Conservation (phyloP, 805 yeast species). For the Candida michaelii region DNA sequence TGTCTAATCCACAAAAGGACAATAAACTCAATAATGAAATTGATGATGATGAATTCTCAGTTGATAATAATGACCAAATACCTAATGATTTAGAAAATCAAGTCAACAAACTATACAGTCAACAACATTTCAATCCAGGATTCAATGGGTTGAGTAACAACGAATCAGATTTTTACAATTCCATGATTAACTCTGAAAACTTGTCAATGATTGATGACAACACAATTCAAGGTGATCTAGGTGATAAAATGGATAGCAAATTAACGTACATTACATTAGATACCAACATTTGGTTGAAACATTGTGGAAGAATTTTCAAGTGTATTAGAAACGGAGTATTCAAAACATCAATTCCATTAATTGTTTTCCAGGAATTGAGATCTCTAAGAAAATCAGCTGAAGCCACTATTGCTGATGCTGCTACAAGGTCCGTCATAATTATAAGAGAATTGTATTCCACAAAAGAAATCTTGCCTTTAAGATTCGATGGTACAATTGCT, state of each 20-base stretch:
- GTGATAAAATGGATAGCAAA: slow-evolving; percentile 56
- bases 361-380: slow-evolving; percentile 76
- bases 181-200: slow-evolving; percentile 23
- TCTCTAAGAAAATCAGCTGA: slow-evolving; percentile 70
- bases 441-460: slow-evolving; percentile 64
- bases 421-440: slow-evolving; percentile 75
- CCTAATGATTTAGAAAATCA: slow-evolving; percentile 21
- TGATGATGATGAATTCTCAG: slow-evolving; percentile 17
- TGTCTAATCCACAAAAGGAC: too few relatives aligned
- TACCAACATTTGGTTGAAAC: slow-evolving; percentile 79
- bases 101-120: slow-evolving; percentile 18
- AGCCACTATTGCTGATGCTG: slow-evolving; percentile 73
- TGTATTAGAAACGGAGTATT: slow-evolving; percentile 61
- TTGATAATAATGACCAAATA: slow-evolving; percentile 22
- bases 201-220: slow-evolving; percentile 14
- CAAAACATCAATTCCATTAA: slow-evolving; percentile 64
- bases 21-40: too few relatives aligned
- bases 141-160: slow-evolving; percentile 5
- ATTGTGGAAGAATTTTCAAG: slow-evolving; percentile 73
- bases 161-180: slow-evolving; percentile 25
- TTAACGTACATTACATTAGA: slow-evolving; percentile 64
- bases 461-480: slow-evolving; percentile 54
- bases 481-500: slow-evolving; percentile 71
- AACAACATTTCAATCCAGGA: slow-evolving; percentile 16
- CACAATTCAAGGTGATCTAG: slow-evolving; percentile 48